Evolutionary conservation across 2,329 filamentous ascomycete genomes (phyloP), one percentile per base, ranked within the genome.

Genomic region (Phialocephala sp.): DNA sequence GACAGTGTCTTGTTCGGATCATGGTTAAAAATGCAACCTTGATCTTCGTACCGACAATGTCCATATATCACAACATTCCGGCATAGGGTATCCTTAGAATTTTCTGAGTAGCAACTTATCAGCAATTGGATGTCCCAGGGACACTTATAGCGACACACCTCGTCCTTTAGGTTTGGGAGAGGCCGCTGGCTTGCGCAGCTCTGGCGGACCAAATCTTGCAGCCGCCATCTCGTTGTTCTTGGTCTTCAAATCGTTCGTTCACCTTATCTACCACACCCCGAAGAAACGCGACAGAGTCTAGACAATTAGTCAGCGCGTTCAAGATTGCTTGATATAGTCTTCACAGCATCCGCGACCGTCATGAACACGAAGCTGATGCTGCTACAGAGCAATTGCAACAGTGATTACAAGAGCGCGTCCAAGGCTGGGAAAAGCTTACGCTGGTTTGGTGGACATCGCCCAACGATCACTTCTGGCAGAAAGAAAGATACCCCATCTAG

Each of bases 21-120:
- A 80, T 97, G 93, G 76, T 93, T 95, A 80, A 96, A 97, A 71
- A 91, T 89, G 80, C 93, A 97, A 66, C 85, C 93, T 80, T 92
- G 90, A 76, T 96, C 92, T 81, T 96, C 92, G 79, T 93, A 97
- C 70, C 93, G 90, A 79, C 93, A 97, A 79, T 94, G 91, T 63
- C 93, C 93, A 78, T 97, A 97, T 74, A 97, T 97, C 68, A 93
- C 86, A 68, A 97, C 90, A 80, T 97, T 97, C 76, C 93, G 90
- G 80, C 93, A 97, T 64, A 94, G 85, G 8, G 92, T 97, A 77
- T 96, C 93, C 80, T 94, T 96, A 60, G 87, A 82, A 78, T 91
- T 91, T 80, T 92, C 90, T 68, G 56, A 64, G 55, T 64, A 64
- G 27, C 55, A 24, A 47, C 56, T 35, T 43, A 69, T 75, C 69